Base-by-base conservation (phyloP, 768 basidiomycete genomes). In the Suillus luteus region DNA sequence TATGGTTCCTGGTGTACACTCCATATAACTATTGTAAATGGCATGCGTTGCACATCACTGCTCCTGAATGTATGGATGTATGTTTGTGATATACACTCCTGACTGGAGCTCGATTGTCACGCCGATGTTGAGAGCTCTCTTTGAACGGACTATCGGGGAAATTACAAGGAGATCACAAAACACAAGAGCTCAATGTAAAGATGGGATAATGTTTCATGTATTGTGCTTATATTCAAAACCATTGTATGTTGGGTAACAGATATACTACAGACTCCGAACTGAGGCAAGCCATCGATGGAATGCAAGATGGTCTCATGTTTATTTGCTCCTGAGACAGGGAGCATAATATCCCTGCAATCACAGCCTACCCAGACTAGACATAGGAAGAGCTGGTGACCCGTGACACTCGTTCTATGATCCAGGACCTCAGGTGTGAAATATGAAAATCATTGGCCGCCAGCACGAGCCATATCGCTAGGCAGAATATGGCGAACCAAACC, bases 361-460 rank as follows among this genome's bases (percentile, higher is more conserved):
- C 48, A 52, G 31, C 10, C 5, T 33, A 54, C 19, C 17, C 10
- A 31, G 5, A 54, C 15, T 33, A 54, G 17, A 54, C 51, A 27
- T 27, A 8, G 27, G 49, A 51, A 17, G 31, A 5, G 2, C 2
- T 19, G 17, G 51, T 54, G 11, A 51, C 49, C 49, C 3, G 49
- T 17, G 49, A 51, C 49, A 51, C 24, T 51, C 19, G 51, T n/a
- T 33, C 51, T 54, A 54, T 54, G 31, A 54, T 54, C 51, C 51
- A 54, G 31, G 17, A 54, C 31, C 51, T 33, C 51, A 54, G 17
- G 51, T 19, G 51, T 19, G 51, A 54, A 11, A 54, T 5, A 27
- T 54, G 51, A 33, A 54, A 33, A 54, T 54, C 10, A 19, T 54
- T 54, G 31, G 51, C 51, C 5, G 51, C 51, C 17, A 54, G 51